Conservation (phyloP, 2,329 filamentous ascomycete genomes). For the Trichoderma sp. region DNA sequence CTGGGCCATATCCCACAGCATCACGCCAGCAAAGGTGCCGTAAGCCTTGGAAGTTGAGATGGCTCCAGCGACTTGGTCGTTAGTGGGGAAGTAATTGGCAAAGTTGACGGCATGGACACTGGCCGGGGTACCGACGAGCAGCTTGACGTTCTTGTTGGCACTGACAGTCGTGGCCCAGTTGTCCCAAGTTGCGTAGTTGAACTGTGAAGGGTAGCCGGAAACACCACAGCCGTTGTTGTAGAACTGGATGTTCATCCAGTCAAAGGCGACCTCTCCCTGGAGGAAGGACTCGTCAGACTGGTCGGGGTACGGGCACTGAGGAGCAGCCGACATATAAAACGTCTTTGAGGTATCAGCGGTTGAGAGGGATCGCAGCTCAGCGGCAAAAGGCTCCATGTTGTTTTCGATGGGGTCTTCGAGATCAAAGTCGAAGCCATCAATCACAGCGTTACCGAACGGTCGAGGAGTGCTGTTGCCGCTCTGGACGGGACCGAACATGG, state of each 20-base stretch:
- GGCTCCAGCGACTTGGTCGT: conserved; percentile 51
- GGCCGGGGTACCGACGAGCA: conserved; percentile 65
- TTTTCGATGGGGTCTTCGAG: conserved; percentile 61
- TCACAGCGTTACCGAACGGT: conserved; percentile 66
- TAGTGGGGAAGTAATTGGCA: conserved; percentile 49
- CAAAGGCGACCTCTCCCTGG: conserved; percentile 55
- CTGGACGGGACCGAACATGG: conserved; percentile 66
- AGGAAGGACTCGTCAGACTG: conserved; percentile 60
- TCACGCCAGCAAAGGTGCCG: conserved; percentile 66
- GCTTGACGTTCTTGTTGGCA: conserved; percentile 62
- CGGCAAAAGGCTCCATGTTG: conserved; percentile 66
- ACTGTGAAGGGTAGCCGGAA: conserved; percentile 44
- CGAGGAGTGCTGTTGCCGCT: conserved; percentile 54
- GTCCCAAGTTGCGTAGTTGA: conserved; percentile 68
- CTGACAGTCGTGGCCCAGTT: conserved; percentile 63
- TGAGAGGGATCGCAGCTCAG: conserved; percentile 60
- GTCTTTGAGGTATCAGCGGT: conserved; percentile 56
- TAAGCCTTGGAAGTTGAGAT: conserved; percentile 59
- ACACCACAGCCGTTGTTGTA: conserved; percentile 73
- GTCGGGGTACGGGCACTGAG: conserved; percentile 71
- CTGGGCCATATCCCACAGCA: conserved; percentile 71
- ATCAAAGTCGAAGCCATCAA: conserved; percentile 80
- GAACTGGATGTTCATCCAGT: conserved; percentile 67
- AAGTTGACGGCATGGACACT: conserved; percentile 58
- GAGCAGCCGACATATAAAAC: conserved; percentile 67